Conservation (phyloP, 176 grass and related monocot species). For the Triticum turgidum region DNA sequence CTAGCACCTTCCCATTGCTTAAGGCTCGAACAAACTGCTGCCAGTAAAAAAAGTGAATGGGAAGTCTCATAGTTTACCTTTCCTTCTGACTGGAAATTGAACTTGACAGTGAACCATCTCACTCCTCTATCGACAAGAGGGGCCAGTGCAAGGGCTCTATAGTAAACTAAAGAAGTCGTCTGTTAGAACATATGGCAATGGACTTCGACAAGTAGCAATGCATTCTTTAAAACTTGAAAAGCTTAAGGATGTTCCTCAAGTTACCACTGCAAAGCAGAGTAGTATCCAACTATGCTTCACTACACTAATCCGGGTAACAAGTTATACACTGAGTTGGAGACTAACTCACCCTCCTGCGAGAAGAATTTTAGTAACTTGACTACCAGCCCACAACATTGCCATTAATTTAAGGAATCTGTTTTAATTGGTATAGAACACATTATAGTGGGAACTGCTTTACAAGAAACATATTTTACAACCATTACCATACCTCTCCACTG, state of each 20-base stretch:
- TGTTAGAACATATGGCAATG: not conserved
- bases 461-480: too few species aligned
- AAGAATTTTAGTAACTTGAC: slow-evolving; percentile 87
- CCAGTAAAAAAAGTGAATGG: not conserved
- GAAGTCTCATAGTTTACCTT: slow-evolving; percentile 38
- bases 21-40: slow-evolving; percentile 27
- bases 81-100: slow-evolving; percentile 74
- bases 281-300: not conserved
- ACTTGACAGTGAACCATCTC: slow-evolving; percentile 88
- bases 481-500: slow-evolving; percentile 60
- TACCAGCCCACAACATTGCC: slow-evolving; percentile 88
- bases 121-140: slow-evolving; percentile 82
- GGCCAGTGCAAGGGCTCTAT: slow-evolving; percentile 73
- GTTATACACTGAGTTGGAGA: not conserved
- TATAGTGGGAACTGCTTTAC: not conserved
- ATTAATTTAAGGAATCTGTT: slow-evolving; percentile 87
- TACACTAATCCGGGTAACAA: not conserved
- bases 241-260: not conserved
- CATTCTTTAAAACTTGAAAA: not conserved
- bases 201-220: not conserved
- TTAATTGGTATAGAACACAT: slow-evolving; percentile 12
- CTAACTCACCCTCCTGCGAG: slow-evolving; percentile 75
- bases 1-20: slow-evolving; percentile 26
- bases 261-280: not conserved
- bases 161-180: slow-evolving; percentile 5